Percentiles rank a stretch among this genome's conserved stretches.
Conservation (phyloP, 1,139 yeast species). For the Saccharomycopsis crataegensis region DNA sequence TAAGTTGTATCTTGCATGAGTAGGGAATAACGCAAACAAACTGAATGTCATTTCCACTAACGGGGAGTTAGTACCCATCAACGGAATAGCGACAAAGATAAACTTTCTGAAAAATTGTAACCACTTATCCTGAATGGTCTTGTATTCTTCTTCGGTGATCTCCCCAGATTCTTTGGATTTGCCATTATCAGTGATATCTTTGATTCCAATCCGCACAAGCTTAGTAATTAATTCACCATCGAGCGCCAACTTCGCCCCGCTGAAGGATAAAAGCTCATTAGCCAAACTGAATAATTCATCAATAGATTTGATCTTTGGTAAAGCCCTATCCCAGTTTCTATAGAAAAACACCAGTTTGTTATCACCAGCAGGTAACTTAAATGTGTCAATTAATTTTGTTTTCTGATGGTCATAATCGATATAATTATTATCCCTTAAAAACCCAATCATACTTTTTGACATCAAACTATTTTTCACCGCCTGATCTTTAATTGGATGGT, state of each 20-base stretch:
- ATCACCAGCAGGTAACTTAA: slow-evolving; percentile 23
- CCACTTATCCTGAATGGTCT: slow-evolving; percentile 36
- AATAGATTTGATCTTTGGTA: slow-evolving; percentile 34
- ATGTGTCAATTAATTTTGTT: slow-evolving; percentile 20
- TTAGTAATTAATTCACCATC: slow-evolving; percentile 46
- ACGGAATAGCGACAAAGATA: slow-evolving; percentile 61
- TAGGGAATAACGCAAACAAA: slow-evolving; percentile 46
- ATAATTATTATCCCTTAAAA: slow-evolving; percentile 31
- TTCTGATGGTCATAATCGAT: slow-evolving; percentile 29
- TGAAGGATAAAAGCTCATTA: slow-evolving; percentile 43
- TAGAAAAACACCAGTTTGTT: slow-evolving; percentile 43
- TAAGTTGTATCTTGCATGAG: slow-evolving; percentile 64
- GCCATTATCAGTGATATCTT: slow-evolving; percentile 10
- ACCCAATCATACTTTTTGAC: slow-evolving; percentile 24
- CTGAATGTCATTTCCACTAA: slow-evolving; percentile 54
- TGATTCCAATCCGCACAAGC: slow-evolving; percentile 50
- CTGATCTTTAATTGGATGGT: slow-evolving; percentile 23
- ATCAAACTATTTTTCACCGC: slow-evolving; percentile 26
- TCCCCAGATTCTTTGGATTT: neutral
- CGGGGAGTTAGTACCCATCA: slow-evolving; percentile 53
- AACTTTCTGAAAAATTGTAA: slow-evolving; percentile 56
- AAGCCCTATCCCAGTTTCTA: slow-evolving; percentile 38
- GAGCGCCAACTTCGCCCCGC: slow-evolving; percentile 52
- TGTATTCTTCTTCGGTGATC: slow-evolving; percentile 4
- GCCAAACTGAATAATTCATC: slow-evolving; percentile 43